phyloP scores from a whole-genome alignment of 2,329 filamentous ascomycete genomes.

The Venturia aucupariae region DNA sequence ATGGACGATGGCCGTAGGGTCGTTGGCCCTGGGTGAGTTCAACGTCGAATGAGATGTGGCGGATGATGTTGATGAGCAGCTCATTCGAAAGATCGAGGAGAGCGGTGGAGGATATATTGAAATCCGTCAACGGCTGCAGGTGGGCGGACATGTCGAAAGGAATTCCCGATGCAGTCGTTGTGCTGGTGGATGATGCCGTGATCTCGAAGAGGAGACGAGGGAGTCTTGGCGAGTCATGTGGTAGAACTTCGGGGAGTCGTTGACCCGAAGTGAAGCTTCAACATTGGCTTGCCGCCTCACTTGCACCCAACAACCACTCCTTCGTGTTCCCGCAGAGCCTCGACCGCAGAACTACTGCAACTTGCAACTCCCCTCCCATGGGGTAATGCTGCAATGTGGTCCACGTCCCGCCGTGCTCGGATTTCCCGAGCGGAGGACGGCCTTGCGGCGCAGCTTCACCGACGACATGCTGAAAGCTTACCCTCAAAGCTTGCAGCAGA shows the following conservation, averaged over 20 bases:
- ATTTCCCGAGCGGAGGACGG: background rate
- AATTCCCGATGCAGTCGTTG: background rate
- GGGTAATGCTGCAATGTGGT: background rate
- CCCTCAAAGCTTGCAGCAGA: background rate
- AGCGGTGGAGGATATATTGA: background rate
- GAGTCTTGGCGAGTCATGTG: too few species aligned
- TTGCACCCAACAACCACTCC: background rate
- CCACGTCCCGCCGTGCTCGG: background rate
- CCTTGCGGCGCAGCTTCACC: background rate
- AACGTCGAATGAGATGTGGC: background rate
- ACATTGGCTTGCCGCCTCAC: too few species aligned
- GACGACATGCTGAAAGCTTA: background rate
- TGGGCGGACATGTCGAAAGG: background rate
- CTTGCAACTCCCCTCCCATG: background rate
- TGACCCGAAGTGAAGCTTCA: background rate
- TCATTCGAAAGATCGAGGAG: background rate
- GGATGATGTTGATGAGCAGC: conserved; percentile 2
- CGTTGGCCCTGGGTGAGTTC: background rate
- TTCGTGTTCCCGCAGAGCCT: background rate
- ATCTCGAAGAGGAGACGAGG: background rate
- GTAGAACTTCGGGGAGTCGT: background rate
- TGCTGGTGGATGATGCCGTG: background rate
- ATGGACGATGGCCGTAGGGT: background rate
- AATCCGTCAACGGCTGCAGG: background rate
- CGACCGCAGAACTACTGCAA: background rate